These are phyloP conservation scores for Stipa capillata DNA, from an alignment of 176 grass and related monocot genomes.

Conservation along the genomic window DNA sequence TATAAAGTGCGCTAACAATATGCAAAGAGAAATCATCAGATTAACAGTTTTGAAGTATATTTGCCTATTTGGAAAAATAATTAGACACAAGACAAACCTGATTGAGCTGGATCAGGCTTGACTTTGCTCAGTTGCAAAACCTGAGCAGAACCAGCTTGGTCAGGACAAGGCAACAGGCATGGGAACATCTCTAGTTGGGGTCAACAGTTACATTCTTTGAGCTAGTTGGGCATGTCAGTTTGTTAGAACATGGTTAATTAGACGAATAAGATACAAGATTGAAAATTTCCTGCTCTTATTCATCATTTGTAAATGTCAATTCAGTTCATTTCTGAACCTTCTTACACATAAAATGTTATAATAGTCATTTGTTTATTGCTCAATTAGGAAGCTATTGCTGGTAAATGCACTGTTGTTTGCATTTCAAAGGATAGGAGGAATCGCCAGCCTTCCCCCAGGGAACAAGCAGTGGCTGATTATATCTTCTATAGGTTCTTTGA, in stretches of 20 bases:
- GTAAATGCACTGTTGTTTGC: conserved; percentile 87
- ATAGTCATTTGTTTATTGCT: conserved; percentile 12
- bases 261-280: background rate
- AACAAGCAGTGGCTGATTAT: conserved; percentile 59
- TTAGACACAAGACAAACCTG: background rate
- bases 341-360: conserved; percentile 18
- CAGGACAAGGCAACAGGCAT: conserved; percentile 2
- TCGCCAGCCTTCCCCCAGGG: conserved; percentile 50
- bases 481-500: conserved; percentile 79
- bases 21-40: background rate
- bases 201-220: conserved; percentile 6
- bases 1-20: background rate
- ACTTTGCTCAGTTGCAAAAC: conserved; percentile 2
- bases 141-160: background rate
- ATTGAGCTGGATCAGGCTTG: background rate
- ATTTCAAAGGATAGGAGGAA: conserved; percentile 71
- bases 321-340: background rate
- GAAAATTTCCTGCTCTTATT: background rate
- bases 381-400: conserved; percentile 71
- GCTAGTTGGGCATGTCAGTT: background rate
- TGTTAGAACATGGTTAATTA: background rate
- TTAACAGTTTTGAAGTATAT: conserved; percentile 17
- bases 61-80: background rate
- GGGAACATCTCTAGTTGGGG: background rate
- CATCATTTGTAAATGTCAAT: background rate